Base-by-base conservation (phyloP, 2,329 filamentous ascomycete genomes). In the Pseudopyricularia cyperi region DNA sequence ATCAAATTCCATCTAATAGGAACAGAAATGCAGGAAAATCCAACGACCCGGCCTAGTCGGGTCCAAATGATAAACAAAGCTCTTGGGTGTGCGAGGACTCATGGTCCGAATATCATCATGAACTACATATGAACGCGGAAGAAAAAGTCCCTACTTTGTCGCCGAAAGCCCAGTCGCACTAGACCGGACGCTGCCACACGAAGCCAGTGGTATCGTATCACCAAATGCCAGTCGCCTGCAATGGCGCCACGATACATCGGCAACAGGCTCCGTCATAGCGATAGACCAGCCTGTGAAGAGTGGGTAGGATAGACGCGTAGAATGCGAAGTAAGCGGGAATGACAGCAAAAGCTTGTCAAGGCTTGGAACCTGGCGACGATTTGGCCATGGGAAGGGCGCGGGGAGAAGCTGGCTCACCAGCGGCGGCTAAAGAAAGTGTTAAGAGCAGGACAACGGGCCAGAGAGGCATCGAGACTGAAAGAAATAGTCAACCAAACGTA, bases 351-450 rank as follows among this genome's bases (percentile, higher is more conserved):
- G 39, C 39, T 14, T 19, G 39, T 24, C 39, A 44, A 26, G 24
- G 39, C 17, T 44, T 24, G 19, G 19, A 26, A 33, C 17, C 9
- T 49, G 47, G 32, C 32, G 17, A 24, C 30, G 12, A 11, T 14
- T 8, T 11, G 17, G 46, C n/a, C 15, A 48, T 44, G 14, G 14
- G 4, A 19, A 33, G 24, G 33, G 22, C n/a, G 28, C 17, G 30
- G 12, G 28, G 7, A 48, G 11, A 8, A 22, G n/a, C 11, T 48
- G 17, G 24, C 35, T 44, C 33, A 51, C 49, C 49, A 51, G 24
- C 49, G 49, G 49, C 49, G 49, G 30, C 49, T 51, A 34, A 11
- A 42, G 39, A 30, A 17, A 44, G 22, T 46, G 49, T 51, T 51
- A 51, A 51, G 49, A 44, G 37, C 17, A 28, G 26, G 35, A 50